phyloP scores from a whole-genome alignment of 345 rosid species.

The Salix brachista region DNA sequence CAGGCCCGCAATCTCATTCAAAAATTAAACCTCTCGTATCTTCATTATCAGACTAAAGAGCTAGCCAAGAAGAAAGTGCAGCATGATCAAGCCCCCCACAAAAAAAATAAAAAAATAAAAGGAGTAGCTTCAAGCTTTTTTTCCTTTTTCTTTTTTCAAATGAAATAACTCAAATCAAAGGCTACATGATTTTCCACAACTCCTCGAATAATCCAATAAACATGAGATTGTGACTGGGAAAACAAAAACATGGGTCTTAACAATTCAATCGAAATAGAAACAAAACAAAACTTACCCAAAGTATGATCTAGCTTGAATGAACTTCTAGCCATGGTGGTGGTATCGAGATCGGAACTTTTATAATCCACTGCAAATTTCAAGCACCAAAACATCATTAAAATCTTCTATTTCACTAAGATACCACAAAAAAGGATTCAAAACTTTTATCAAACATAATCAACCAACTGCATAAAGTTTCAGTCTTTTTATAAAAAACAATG shows the following conservation, averaged over 20 bases:
- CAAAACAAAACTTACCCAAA: conserved; percentile 42
- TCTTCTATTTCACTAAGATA: conserved; percentile 7
- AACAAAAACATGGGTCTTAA: background rate
- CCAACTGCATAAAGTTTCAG: background rate
- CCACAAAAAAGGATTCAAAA: background rate
- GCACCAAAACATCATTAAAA: conserved; percentile 37
- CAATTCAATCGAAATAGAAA: background rate
- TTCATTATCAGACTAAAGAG: background rate
- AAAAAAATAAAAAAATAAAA: background rate
- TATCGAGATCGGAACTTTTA: background rate
- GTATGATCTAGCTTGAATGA: conserved; percentile 68
- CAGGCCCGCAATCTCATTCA: background rate
- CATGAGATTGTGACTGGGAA: background rate
- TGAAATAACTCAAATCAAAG: background rate
- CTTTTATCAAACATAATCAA: background rate
- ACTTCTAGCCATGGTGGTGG: conserved; percentile 51
- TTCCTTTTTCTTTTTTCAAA: background rate
- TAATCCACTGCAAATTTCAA: conserved; percentile 41
- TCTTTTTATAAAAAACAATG: background rate
- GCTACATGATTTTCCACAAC: background rate
- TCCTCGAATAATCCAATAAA: background rate
- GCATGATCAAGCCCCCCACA: background rate
- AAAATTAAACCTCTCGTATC: background rate
- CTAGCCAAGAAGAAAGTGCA: background rate
- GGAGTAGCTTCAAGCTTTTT: background rate